Percentiles rank a stretch among this genome's conserved stretches.
phyloP scores from a whole-genome alignment of 164 flowering plant species.

The Stephania japonica region DNA sequence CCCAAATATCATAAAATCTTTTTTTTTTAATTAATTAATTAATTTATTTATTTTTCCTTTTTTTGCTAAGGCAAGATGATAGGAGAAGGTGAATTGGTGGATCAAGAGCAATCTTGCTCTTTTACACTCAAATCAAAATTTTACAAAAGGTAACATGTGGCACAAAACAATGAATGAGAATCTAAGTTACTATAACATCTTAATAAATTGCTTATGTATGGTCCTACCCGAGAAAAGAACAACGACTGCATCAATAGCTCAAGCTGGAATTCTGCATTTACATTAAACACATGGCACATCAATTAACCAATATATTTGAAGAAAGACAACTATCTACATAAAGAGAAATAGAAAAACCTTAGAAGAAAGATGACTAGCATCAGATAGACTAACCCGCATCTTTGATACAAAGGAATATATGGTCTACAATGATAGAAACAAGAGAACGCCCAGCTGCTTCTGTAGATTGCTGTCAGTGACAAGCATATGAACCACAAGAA shows the following conservation, averaged over 20 bases:
- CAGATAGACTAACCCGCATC: conserved; percentile 65
- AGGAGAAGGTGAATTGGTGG: background rate
- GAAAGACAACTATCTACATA: no score
- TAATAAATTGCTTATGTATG: background rate
- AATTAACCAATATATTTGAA: background rate
- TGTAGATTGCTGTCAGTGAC: conserved; percentile 46
- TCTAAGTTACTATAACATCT: background rate
- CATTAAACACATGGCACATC: background rate
- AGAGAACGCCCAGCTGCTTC: conserved; percentile 95
- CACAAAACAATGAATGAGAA: background rate
- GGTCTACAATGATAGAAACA: conserved; percentile 82
- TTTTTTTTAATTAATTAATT: no score
- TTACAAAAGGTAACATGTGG: background rate
- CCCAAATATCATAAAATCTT: no score
- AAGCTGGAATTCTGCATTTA: conserved; percentile 81
- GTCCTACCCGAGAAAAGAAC: conserved; percentile 76
- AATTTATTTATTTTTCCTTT: background rate
- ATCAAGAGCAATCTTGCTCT: background rate
- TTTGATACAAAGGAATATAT: conserved; percentile 86
- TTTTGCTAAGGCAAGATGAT: background rate
- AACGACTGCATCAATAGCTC: conserved; percentile 98
- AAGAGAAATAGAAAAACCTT: background rate
- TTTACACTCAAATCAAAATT: background rate
- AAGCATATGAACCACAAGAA: conserved; percentile 10
- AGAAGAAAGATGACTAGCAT: background rate